Base-by-base conservation (phyloP, 1,284 basidiomycete species). In the Sphaerobolus stellatus region DNA sequence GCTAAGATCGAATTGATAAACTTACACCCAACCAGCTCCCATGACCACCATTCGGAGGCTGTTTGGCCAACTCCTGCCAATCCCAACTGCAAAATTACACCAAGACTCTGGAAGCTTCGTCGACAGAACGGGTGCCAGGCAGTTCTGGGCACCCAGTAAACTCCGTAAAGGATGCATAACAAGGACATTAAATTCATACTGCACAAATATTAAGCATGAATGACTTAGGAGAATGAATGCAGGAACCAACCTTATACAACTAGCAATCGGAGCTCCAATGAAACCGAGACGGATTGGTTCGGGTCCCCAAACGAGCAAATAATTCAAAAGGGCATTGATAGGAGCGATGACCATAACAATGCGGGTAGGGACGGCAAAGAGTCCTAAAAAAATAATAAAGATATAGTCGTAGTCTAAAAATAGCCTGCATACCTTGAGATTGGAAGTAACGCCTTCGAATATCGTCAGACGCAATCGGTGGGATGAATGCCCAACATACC, bases 311-410 rank as follows among this genome's bases (percentile, higher is more conserved):
- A 77, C 69, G 20, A 84, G 70, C 8, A 80, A 60, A 60, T 70
- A 82, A 64, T 81, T 82, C 54, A 81, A 66, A 4, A 80, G 44
- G 4, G 78, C 66, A 62, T 84, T 84, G 59, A 80, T 57, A 0
- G 82, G 81, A 0, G 80, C 77, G 18, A 79, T 77, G 50, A 82
- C 68, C 52, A 77, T 67, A 36, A 82, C 68, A 45, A 78, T 71
- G 56, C 80, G 65, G 8, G 80, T 81, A 4, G 82, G 81, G 5
- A 80, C 73, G 54, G 74, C 67, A 73, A 82, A 78, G 4, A 81
- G 64, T 24, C 71, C 71, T 61, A 69, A 63, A 22, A 20, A 47
- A 53, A 5, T 24, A 20, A 25, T 13, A 29, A 34, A 44, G 47
- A 11, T 40, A 9, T 6, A 16, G 27, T 7, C n/a, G n/a, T n/a